phyloP scores from a whole-genome alignment of 495 filamentous ascomycete species.

The Sordaria brevicollis region DNA sequence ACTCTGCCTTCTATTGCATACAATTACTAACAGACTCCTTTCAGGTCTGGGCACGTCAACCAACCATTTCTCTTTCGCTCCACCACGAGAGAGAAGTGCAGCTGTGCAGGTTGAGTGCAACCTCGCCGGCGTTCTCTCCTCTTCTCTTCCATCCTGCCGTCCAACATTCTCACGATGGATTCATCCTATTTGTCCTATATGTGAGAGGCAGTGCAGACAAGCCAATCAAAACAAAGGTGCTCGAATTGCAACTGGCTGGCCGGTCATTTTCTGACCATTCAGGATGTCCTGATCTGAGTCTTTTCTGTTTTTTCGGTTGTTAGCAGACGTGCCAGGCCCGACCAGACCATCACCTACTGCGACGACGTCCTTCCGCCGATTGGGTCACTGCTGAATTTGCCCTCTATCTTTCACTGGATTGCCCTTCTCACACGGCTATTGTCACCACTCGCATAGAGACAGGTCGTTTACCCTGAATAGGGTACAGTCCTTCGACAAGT shows the following conservation, averaged over 20 bases:
- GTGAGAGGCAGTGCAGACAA: not conserved
- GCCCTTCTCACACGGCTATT: not conserved
- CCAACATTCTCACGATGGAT: not conserved
- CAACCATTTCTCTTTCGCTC: not conserved
- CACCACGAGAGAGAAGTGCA: not conserved
- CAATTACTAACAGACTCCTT: not conserved
- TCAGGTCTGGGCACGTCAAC: not conserved
- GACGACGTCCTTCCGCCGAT: not conserved
- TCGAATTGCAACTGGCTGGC: not conserved
- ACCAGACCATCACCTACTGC: not conserved
- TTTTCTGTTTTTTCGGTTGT: not conserved
- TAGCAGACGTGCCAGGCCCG: not conserved
- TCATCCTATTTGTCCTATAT: not conserved
- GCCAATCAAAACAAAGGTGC: not conserved
- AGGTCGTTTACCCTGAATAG: not conserved
- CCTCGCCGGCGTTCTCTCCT: not conserved
- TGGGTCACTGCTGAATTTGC: not conserved
- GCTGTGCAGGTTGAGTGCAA: no score
- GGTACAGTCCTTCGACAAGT: not conserved
- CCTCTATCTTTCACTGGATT: not conserved
- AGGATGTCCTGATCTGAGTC: not conserved
- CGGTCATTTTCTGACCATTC: not conserved
- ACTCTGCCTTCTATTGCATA: not conserved
- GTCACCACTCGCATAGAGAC: not conserved
- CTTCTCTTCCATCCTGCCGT: not conserved